Evolutionary conservation across 768 basidiomycete genomes (phyloP).

Genomic region (Austroboletus eburneus): DNA sequence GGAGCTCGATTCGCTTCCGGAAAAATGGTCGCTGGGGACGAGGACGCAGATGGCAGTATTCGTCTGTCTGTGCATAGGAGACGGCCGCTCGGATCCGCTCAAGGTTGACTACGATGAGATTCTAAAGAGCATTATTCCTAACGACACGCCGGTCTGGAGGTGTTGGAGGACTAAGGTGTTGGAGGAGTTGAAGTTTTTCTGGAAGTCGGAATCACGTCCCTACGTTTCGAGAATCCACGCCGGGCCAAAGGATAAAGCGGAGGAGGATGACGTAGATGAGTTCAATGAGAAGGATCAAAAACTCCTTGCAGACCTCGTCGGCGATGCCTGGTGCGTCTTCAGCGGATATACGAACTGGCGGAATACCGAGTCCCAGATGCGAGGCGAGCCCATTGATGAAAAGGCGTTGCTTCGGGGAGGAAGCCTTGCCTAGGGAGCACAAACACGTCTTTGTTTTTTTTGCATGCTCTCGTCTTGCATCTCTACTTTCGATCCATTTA

Average conservation of each 20-base stretch:
- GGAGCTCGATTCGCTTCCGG: conserved; percentile 5
- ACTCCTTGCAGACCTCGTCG: conserved; percentile 17
- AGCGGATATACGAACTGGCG: background rate
- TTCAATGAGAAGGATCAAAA: conserved; percentile 3
- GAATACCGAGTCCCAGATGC: background rate
- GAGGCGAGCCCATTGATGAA: background rate
- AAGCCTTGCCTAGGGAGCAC: conserved; percentile 4
- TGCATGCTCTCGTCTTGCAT: too few relatives aligned
- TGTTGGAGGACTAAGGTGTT: conserved; percentile 25
- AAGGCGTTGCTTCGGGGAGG: background rate
- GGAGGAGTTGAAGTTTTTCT: conserved; percentile 14
- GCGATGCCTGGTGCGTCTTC: conserved; percentile 24
- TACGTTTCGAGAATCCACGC: conserved; percentile 14
- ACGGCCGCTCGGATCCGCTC: conserved; percentile 1
- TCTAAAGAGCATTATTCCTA: conserved; percentile 21
- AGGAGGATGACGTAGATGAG: conserved; percentile 5
- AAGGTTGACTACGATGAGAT: conserved; percentile 2
- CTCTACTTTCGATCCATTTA: too few relatives aligned
- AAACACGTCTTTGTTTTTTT: background rate
- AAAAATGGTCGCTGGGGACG: conserved; percentile 18
- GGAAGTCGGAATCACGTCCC: background rate
- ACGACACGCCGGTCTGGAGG: conserved; percentile 26
- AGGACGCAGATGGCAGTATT: conserved; percentile 30
- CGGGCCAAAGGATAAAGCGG: conserved; percentile 6
- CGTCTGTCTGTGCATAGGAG: conserved; percentile 17